Conservation (phyloP, 441 rosid species). For the Arabidopsis lyrata region DNA sequence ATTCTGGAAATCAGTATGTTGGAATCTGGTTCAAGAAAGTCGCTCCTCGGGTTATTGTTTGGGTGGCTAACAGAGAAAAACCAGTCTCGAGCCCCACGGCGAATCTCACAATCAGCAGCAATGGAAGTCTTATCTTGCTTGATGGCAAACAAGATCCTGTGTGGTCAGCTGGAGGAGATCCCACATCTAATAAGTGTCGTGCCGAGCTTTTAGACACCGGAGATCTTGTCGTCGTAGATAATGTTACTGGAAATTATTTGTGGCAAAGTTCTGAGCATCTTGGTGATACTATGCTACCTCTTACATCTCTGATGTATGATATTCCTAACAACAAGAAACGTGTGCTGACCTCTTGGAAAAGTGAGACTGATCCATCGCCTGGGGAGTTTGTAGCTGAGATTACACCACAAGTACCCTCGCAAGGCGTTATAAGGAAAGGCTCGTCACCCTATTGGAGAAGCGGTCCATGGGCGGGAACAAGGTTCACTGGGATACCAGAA, state of each 20-base stretch:
- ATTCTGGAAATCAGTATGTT: conserved; percentile 44
- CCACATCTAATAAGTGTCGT: conserved; percentile 32
- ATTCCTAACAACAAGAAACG: conserved; percentile 41
- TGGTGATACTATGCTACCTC: conserved; percentile 50
- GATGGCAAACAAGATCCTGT: conserved; percentile 33
- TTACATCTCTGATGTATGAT: conserved; percentile 39
- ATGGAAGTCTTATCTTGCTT: conserved; percentile 47
- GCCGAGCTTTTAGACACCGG: conserved; percentile 49
- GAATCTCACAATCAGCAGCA: conserved; percentile 40
- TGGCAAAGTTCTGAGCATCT: conserved; percentile 52
- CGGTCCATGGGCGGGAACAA: conserved; percentile 54
- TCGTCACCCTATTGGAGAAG: conserved; percentile 48
- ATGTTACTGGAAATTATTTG: conserved; percentile 34
- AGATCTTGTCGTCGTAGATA: conserved; percentile 45
- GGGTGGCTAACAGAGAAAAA: conserved; percentile 48
- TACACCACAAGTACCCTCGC: conserved; percentile 38
- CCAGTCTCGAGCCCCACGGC: conserved; percentile 37
- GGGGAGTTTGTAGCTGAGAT: conserved; percentile 47
- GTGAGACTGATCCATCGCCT: conserved; percentile 49
- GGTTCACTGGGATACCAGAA: conserved; percentile 46
- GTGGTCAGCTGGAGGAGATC: conserved; percentile 46
- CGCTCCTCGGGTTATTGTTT: conserved; percentile 44
- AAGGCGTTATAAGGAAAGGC: conserved; percentile 48
- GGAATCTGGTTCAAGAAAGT: conserved; percentile 60
- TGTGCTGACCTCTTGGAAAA: conserved; percentile 50